These are phyloP conservation scores for Sechiopsis laciniata DNA, from an alignment of 306 rosid genomes.

Conservation along the genomic window DNA sequence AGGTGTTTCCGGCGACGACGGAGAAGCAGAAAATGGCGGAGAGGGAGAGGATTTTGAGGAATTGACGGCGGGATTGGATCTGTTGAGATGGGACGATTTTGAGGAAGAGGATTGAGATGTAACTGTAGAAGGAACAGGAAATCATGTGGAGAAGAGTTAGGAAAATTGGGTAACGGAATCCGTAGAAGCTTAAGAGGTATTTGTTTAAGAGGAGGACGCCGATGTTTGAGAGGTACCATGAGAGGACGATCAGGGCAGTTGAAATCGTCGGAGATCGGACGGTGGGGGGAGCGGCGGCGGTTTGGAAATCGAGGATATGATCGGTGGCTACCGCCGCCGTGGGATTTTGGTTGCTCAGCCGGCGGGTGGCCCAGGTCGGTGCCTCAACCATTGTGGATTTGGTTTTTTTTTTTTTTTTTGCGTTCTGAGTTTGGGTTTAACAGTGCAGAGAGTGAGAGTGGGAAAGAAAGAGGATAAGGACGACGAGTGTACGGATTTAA, in stretches of 20 bases:
- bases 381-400: slow-evolving; percentile 65
- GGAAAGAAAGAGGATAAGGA: neutral
- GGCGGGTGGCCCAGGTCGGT: slow-evolving; percentile 80
- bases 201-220: slow-evolving; percentile 89
- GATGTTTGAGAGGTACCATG: slow-evolving; percentile 90
- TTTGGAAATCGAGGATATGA: slow-evolving; percentile 61
- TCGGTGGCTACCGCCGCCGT: slow-evolving; percentile 25
- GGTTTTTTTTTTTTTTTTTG: neutral
- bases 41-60: slow-evolving; percentile 72
- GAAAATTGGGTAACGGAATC: slow-evolving; percentile 77
- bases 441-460: neutral
- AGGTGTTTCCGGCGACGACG: slow-evolving; percentile 88
- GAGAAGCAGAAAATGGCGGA: slow-evolving; percentile 79
- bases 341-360: slow-evolving; percentile 75
- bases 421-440: neutral
- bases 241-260: slow-evolving; percentile 49
- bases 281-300: slow-evolving; percentile 58
- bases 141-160: slow-evolving; percentile 94
- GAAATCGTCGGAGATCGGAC: slow-evolving; percentile 37
- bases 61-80: slow-evolving; percentile 65
- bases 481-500: neutral
- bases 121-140: slow-evolving; percentile 70
- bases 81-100: slow-evolving; percentile 69
- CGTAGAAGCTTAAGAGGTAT: slow-evolving; percentile 80
- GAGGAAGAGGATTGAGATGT: slow-evolving; percentile 50